These are phyloP conservation scores for Sporothrix humicola DNA, from an alignment of 2,329 filamentous ascomycete genomes.

Conservation along the genomic window DNA sequence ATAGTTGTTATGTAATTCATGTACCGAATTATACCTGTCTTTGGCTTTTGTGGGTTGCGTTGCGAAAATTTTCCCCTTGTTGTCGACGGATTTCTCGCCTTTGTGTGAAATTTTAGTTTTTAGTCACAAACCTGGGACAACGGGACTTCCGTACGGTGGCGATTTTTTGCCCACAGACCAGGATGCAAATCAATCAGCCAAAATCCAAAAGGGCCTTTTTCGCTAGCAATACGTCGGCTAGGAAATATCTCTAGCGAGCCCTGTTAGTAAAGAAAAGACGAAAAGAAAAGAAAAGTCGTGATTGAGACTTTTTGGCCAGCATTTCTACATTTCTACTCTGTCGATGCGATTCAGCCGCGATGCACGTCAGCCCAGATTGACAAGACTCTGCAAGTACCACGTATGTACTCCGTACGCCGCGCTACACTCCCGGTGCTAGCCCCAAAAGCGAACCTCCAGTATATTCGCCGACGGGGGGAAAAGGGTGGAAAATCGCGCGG, in stretches of 20 bases:
- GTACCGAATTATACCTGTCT: neutral
- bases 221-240: neutral
- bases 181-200: neutral
- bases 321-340: neutral
- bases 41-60: slow-evolving; percentile 15
- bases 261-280: neutral
- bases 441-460: neutral
- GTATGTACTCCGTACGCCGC: too few species aligned
- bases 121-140: slow-evolving; percentile 6
- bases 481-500: too few species aligned
- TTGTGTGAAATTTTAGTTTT: slow-evolving; percentile 23
- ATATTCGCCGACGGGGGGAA: neutral
- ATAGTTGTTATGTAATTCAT: neutral
- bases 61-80: slow-evolving; percentile 18
- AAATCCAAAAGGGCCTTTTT: neutral
- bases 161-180: neutral
- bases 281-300: neutral
- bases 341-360: slow-evolving; percentile 6
- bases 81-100: slow-evolving; percentile 17
- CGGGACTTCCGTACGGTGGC: slow-evolving; percentile 23
- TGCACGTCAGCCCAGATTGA: slow-evolving; percentile 17
- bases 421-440: neutral
- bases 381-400: slow-evolving; percentile 18
- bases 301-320: neutral
- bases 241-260: neutral